phyloP scores from a whole-genome alignment of 805 yeast genomes.

The Cyberlindnera suaveolens region DNA sequence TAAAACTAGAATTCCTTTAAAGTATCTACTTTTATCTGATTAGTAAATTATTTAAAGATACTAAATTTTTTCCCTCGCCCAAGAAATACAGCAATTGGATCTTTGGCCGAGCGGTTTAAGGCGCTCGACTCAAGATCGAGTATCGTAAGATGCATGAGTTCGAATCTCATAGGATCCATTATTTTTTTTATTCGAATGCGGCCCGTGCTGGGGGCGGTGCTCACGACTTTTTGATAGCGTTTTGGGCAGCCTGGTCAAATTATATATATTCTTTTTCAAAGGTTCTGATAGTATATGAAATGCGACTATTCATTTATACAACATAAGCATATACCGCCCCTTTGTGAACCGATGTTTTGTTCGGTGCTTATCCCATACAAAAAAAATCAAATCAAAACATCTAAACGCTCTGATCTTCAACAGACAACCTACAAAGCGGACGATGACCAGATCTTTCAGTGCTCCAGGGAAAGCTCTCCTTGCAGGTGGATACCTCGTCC shows the following conservation, averaged over 20 bases:
- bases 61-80: too few relatives aligned
- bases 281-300: too few relatives aligned
- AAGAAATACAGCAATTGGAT: conserved; percentile 7
- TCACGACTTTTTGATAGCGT: background rate
- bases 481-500: conserved; percentile 92
- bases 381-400: background rate
- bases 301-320: too few relatives aligned
- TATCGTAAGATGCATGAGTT: conserved; percentile 20
- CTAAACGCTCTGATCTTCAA: background rate
- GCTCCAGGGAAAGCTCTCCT: conserved; percentile 95
- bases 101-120: conserved; percentile 21
- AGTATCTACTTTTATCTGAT: too few relatives aligned
- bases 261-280: too few relatives aligned
- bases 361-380: too few relatives aligned
- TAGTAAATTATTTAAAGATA: too few relatives aligned
- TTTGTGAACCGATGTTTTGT: too few relatives aligned
- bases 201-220: too few relatives aligned
- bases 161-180: conserved; percentile 19
- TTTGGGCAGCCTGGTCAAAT: too few relatives aligned
- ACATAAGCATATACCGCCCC: too few relatives aligned
- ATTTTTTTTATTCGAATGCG: conserved; percentile 2
- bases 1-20: too few relatives aligned
- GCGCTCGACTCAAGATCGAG: conserved; percentile 21
- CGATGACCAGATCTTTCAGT: conserved; percentile 40
- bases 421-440: background rate